Evolutionary conservation across 2,329 filamentous ascomycete genomes (phyloP).

Genomic region (Ascochyta viciae-villosae): DNA sequence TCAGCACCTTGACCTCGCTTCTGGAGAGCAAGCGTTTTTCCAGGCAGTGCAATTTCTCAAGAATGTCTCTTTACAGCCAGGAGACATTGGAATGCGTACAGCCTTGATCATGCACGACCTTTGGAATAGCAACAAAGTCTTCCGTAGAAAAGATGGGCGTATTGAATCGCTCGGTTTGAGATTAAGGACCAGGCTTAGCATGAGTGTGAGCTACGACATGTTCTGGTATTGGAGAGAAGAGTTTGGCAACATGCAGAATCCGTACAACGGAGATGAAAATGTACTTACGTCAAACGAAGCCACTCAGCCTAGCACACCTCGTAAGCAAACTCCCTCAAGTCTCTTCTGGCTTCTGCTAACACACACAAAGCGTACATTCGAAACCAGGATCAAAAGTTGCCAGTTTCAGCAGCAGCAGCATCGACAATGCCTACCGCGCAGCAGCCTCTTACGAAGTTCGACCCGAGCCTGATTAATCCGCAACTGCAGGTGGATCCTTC

Average conservation of each 20-base stretch:
- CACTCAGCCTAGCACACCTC: constrained; percentile 36
- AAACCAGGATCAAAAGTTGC: constrained; percentile 24
- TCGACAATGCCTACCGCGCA: constrained; percentile 14
- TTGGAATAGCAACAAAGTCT: constrained; percentile 44
- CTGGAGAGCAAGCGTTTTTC: constrained; percentile 45
- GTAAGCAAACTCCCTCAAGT: constrained; percentile 26
- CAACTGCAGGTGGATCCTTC: constrained; percentile 29
- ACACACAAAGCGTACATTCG: constrained; percentile 24
- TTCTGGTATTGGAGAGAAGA: constrained; percentile 51
- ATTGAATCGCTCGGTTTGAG: constrained; percentile 43
- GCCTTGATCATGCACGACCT: constrained; percentile 45
- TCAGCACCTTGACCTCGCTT: constrained; percentile 40
- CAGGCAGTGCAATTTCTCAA: constrained; percentile 42
- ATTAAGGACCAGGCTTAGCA: constrained; percentile 43
- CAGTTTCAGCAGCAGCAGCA: constrained; percentile 16
- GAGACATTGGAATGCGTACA: constrained; percentile 40
- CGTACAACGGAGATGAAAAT: constrained; percentile 45
- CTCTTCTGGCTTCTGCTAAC: constrained; percentile 16
- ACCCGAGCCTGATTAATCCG: constrained; percentile 32
- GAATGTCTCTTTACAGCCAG: constrained; percentile 42
- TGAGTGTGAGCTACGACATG: constrained; percentile 50
- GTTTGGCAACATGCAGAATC: constrained; percentile 47
- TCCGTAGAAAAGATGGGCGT: constrained; percentile 41
- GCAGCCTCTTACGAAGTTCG: constrained; percentile 35
- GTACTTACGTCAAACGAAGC: constrained; percentile 25